Evolutionary conservation across 2,329 filamentous ascomycete species (phyloP).

Genomic region (Penicillium sp.): DNA sequence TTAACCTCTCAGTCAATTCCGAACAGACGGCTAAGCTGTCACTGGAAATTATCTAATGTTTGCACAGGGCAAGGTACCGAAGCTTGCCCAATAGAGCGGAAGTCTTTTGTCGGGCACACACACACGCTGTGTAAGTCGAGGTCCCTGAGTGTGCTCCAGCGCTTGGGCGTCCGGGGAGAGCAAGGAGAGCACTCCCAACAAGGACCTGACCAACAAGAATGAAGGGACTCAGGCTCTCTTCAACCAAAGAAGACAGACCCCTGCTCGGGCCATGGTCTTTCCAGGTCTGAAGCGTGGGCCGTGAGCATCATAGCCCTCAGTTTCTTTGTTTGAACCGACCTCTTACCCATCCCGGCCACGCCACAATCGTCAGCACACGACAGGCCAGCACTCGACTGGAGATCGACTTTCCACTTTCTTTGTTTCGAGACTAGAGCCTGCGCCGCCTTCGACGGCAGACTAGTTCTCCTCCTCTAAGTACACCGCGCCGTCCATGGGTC

Average conservation of each 20-base stretch:
- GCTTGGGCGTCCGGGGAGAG: neutral
- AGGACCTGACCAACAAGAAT: neutral
- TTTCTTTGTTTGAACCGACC: slow-evolving; percentile 19
- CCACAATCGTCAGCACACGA: slow-evolving; percentile 13
- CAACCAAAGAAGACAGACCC: slow-evolving; percentile 12
- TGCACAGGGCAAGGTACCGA: neutral
- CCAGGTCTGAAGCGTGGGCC: slow-evolving; percentile 1
- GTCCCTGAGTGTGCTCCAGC: neutral
- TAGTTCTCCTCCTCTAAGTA: slow-evolving; percentile 11
- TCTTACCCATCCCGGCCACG: slow-evolving; percentile 12
- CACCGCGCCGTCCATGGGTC: slow-evolving; percentile 10
- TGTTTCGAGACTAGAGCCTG: slow-evolving; percentile 7
- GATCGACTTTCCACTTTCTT: slow-evolving; percentile 10
- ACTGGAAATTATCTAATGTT: neutral
- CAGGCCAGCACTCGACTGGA: neutral
- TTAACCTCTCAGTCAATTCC: too few species aligned
- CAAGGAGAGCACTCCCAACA: neutral
- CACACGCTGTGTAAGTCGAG: neutral
- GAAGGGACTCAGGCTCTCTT: neutral
- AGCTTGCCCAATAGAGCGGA: too few species aligned
- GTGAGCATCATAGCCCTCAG: slow-evolving; percentile 3
- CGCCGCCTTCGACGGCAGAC: neutral
- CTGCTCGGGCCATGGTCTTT: slow-evolving; percentile 9
- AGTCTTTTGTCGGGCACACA: too few species aligned
- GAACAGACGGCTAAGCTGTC: neutral